Evolutionary conservation across 2,329 filamentous ascomycete species (phyloP).

Genomic region (Cadophora sp.): DNA sequence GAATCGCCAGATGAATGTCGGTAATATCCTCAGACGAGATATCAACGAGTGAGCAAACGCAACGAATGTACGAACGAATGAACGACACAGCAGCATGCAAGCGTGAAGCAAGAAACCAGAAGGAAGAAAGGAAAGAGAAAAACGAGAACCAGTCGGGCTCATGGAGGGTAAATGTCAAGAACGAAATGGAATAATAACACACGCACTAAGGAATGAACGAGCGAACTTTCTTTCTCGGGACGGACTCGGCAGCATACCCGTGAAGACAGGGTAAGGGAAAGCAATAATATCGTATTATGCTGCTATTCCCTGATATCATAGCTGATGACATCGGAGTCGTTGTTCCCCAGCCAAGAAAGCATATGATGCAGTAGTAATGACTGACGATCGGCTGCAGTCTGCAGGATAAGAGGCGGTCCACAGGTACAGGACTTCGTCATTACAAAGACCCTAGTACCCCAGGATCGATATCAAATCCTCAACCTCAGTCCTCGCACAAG

Average conservation of each 20-base stretch:
- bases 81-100: background rate
- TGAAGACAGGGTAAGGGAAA: background rate
- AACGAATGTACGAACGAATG: background rate
- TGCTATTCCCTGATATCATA: background rate
- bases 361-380: background rate
- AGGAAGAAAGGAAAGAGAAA: background rate
- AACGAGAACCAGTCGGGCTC: background rate
- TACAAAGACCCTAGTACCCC: background rate
- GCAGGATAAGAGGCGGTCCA: background rate
- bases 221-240: background rate
- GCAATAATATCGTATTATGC: background rate
- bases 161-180: background rate
- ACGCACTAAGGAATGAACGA: background rate
- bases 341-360: background rate
- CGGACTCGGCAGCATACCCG: background rate
- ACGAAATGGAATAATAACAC: background rate
- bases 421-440: background rate
- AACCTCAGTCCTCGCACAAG: background rate
- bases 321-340: background rate
- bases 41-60: background rate
- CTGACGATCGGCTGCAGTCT: background rate
- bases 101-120: constrained; percentile 10
- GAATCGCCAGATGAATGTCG: background rate
- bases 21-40: background rate
- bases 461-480: background rate